Evolutionary conservation across 768 basidiomycete genomes (phyloP), one percentile per base, ranked within the genome.

Genomic region (Agrocybe pediades): DNA sequence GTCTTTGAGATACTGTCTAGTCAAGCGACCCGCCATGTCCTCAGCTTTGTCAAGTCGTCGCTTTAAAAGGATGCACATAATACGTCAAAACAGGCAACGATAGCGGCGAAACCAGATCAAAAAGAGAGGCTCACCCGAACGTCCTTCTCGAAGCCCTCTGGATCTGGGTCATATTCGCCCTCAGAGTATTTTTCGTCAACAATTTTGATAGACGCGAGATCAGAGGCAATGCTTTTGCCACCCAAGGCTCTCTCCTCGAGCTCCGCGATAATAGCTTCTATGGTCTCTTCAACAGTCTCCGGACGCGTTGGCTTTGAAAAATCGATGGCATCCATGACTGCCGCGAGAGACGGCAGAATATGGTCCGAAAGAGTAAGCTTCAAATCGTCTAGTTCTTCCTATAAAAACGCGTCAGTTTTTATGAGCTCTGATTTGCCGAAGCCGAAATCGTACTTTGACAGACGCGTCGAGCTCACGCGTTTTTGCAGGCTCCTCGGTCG

Each of bases 111-210:
- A n/a, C n/a, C n/a, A n/a, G n/a, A n/a, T n/a, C n/a, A n/a, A 41
- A 6, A 41, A 16, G 15, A 41, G 7, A 20, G 1, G 40, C 51
- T 53, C 17, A 53, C 51, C 13, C 51, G 51, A 5, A 25, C 44
- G 20, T 11, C 16, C 24, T 33, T 46, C 21, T 44, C 33, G 30
- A 53, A 45, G 15, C 51, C 42, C 6, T 53, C 51, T 2, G 42
- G 51, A 26, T 53, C 51, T 13, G 21, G 27, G 42, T 45, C 42
- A 44, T 46, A 53, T 16, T 53, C 42, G 6, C 51, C 51, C 2
- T 44, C 43, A 20, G 33, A 44, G n/a, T 53, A 30, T n/a, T 53
- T 53, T 24, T 45, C 13, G 29, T 53, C 51, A 11, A 53, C 44
- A 17, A 39, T 46, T n/a, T 30, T 30, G 2, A 53, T 21, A 3